A percentile compares a stretch with the other conserved stretches of the same genome.
Evolutionary conservation across 2,329 filamentous ascomycete genomes (phyloP).

Genomic region (Cercospora zeae-maydis): DNA sequence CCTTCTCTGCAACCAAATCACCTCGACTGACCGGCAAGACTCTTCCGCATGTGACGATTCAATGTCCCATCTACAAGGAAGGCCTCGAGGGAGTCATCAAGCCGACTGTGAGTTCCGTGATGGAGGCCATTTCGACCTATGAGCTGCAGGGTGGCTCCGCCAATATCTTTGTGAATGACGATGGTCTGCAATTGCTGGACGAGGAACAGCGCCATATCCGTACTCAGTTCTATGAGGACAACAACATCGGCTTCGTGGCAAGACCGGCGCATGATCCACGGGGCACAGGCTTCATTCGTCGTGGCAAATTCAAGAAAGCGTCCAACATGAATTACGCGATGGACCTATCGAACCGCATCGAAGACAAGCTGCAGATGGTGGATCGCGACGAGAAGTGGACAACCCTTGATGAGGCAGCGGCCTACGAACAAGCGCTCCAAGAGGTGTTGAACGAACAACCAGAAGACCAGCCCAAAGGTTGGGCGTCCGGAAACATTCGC

Average conservation of each 20-base stretch:
- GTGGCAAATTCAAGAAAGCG: constrained; percentile 66
- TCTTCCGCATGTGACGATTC: constrained; percentile 69
- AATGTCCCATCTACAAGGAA: constrained; percentile 87
- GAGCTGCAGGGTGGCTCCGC: constrained; percentile 74
- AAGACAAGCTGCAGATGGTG: constrained; percentile 52
- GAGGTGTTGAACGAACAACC: constrained; percentile 54
- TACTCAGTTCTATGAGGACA: constrained; percentile 49
- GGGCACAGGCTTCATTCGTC: constrained; percentile 46
- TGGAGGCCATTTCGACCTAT: constrained; percentile 72
- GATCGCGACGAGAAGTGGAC: constrained; percentile 39
- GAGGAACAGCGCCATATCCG: constrained; percentile 45
- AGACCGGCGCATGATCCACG: constrained; percentile 50
- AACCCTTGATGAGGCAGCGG: constrained; percentile 39
- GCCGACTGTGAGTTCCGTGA: constrained; percentile 73
- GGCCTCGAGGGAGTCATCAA: constrained; percentile 70
- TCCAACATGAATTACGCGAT: constrained; percentile 74
- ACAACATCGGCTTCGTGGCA: constrained; percentile 51
- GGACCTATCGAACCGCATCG: constrained; percentile 59
- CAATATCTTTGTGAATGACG: constrained; percentile 74
- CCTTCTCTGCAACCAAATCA: constrained; percentile 71
- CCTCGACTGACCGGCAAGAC: constrained; percentile 54
- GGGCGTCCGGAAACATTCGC: constrained; percentile 60
- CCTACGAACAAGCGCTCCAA: constrained; percentile 51
- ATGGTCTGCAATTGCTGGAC: constrained; percentile 65
- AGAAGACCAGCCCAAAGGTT: constrained; percentile 40